Percentiles rank a stretch among this genome's conserved stretches.
Conservation (phyloP, 1,284 basidiomycete genomes). For the Puccinia novopanici region DNA sequence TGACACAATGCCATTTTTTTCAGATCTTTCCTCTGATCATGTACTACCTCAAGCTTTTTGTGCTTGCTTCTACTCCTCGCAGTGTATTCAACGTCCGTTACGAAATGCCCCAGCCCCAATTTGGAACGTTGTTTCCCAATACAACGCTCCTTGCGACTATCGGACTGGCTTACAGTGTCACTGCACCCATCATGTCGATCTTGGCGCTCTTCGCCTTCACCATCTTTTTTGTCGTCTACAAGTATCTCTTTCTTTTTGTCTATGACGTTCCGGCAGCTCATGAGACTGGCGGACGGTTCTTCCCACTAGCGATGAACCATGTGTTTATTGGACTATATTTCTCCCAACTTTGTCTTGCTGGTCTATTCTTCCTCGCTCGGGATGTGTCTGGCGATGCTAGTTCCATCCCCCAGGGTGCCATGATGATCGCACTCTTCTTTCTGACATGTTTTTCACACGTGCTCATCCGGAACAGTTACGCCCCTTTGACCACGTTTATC, state of each 20-base stretch:
- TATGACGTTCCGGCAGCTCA: conserved; percentile 69
- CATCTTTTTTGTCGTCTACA: conserved; percentile 80
- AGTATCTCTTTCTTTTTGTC: conserved; percentile 65
- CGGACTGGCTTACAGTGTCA: conserved; percentile 74
- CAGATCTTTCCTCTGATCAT: conserved; percentile 64
- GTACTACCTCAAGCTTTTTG: conserved; percentile 80
- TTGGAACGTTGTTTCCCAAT: conserved; percentile 71
- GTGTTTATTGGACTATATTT: conserved; percentile 91
- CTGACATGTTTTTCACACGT: conserved; percentile 36
- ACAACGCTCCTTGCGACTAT: conserved; percentile 46
- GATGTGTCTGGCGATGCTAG: conserved; percentile 16
- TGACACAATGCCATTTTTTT: not conserved
- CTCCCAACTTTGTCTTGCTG: conserved; percentile 70
- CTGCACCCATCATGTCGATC: conserved; percentile 91
- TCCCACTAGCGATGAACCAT: conserved; percentile 89
- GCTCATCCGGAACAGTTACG: conserved; percentile 39
- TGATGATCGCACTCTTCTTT: conserved; percentile 40
- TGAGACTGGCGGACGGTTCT: conserved; percentile 93
- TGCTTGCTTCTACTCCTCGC: conserved; percentile 90
- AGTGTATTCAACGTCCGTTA: conserved; percentile 77
- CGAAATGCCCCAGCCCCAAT: conserved; percentile 68
- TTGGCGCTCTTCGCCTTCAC: conserved; percentile 80
- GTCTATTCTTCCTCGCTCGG: conserved; percentile 41
- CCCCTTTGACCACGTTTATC: conserved; percentile 46
- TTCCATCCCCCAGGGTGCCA: conserved; percentile 31